Evolutionary conservation across 2,329 filamentous ascomycete genomes (phyloP), one percentile per base, ranked within the genome.

Genomic region (Claviceps maximensis): DNA sequence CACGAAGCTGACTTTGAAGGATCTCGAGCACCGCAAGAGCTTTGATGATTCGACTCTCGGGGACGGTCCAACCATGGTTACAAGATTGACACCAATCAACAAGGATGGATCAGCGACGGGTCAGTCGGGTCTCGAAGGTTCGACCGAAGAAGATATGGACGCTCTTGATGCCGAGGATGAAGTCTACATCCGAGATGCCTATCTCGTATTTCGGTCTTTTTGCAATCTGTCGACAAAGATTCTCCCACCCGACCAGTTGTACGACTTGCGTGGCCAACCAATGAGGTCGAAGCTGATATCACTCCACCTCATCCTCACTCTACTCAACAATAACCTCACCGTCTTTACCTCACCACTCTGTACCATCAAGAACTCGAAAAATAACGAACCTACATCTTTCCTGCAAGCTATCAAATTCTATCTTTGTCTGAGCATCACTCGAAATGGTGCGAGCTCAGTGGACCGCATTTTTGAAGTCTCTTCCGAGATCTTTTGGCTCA

Each of bases 271-370:
- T 53, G 91, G 90, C 19, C 90, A 96, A 64, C 88, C 91, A 40
- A 98, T 98, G 91, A 84, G 93, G 56, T 96, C 91, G 2, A 98
- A 98, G 69, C 77, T 98, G 50, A 81, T 98, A 57, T 96, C 93
- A 17, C 79, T 98, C 53, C 90, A 98, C 67, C 84, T 97, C 56
- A 93, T 98, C 58, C 90, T 96, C 65, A 95, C 89, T 42, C 82
- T 96, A 53, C 79, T 98, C 47, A 95, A 95, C 74, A 97, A 96
- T 70, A 88, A 97, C 69, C 87, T 91, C 58, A 71, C 80, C 55
- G 86, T 96, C 57, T 97, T 98, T 69, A 88, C 86, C 42, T 96
- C 90, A 48, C 91, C 91, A 1, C 75, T 91, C 56, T 90, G 90
- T 67, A 95, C 88, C 42, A 97, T 98, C 63, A 87, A 83, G 63